Conservation (phyloP, 2,329 filamentous ascomycete genomes). For the Colletotrichum cordylinicola region DNA sequence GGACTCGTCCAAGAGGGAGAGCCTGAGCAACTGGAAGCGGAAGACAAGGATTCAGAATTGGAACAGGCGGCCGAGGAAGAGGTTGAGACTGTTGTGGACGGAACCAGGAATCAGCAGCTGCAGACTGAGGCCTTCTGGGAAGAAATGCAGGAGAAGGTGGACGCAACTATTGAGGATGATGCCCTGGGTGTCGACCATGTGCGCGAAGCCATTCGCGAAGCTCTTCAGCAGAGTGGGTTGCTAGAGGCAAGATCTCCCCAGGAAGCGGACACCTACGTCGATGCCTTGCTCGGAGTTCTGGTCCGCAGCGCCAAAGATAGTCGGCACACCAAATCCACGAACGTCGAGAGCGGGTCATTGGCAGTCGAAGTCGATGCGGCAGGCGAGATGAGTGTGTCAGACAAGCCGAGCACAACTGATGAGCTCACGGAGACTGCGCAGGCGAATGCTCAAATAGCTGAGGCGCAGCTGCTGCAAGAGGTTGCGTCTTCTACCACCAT, state of each 20-base stretch:
- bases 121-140: constrained; percentile 52
- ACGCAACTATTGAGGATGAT: constrained; percentile 64
- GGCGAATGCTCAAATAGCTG: background rate
- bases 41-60: constrained; percentile 22
- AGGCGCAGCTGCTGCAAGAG: background rate
- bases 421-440: background rate
- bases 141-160: constrained; percentile 59
- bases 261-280: constrained; percentile 54
- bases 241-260: constrained; percentile 49
- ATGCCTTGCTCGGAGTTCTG: constrained; percentile 55
- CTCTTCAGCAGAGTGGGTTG: constrained; percentile 60
- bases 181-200: constrained; percentile 57
- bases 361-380: background rate
- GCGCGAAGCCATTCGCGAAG: constrained; percentile 59
- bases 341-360: background rate
- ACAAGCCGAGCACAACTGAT: background rate
- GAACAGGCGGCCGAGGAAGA: constrained; percentile 5
- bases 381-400: background rate
- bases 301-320: constrained; percentile 31
- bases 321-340: background rate
- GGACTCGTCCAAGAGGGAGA: constrained; percentile 46
- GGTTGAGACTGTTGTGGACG: constrained; percentile 16
- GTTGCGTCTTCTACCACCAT: background rate
- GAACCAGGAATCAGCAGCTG: constrained; percentile 27
- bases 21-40: background rate